phyloP scores from a whole-genome alignment of 208 protist species.

The Acanthamoeba sp. region DNA sequence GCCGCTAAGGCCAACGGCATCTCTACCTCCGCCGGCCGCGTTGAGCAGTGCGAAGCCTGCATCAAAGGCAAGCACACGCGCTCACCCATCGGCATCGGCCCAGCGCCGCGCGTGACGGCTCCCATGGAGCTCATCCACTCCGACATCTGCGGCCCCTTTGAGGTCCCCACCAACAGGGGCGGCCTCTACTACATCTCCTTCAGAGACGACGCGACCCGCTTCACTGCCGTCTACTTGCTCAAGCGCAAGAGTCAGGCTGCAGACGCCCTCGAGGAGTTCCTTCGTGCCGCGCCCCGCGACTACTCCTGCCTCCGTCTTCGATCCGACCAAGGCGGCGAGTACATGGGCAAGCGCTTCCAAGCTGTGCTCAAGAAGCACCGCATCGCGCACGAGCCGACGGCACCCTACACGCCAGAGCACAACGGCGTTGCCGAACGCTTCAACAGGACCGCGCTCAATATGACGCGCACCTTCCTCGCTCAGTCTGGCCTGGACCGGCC shows the following conservation, averaged over 20 bases:
- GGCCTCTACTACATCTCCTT: too few relatives aligned
- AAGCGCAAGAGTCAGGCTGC: not conserved
- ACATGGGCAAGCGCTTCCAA: conserved; percentile 33
- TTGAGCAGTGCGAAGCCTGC: conserved; percentile 34
- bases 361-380: not conserved
- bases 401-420: not conserved
- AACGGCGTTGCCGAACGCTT: not conserved
- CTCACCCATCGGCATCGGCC: not conserved
- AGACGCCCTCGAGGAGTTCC: not conserved
- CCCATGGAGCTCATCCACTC: too few relatives aligned
- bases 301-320: not conserved
- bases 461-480: not conserved
- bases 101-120: not conserved
- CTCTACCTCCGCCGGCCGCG: not conserved
- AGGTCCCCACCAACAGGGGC: too few relatives aligned
- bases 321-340: conserved; percentile 20
- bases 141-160: too few relatives aligned
- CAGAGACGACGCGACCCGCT: too few relatives aligned
- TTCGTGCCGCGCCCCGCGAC: not conserved
- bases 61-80: conserved; percentile 2
- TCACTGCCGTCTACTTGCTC: conserved; percentile 1
- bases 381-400: not conserved
- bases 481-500: not conserved
- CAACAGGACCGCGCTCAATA: not conserved
- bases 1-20: too few relatives aligned